These are phyloP conservation scores for Penstemon eatonii DNA, from an alignment of 257 asterid species.

Conservation along the genomic window DNA sequence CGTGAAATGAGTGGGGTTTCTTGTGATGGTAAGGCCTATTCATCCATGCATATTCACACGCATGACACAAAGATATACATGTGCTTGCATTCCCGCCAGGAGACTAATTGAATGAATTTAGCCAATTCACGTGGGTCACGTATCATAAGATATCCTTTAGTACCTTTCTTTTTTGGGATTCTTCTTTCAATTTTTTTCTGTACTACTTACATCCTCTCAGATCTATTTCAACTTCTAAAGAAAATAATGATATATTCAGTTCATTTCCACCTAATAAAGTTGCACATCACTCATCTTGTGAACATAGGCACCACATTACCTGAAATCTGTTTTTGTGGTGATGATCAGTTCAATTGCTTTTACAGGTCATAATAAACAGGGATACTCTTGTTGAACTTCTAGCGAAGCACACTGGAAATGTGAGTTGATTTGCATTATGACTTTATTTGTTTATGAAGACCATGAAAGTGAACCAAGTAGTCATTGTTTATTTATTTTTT, in stretches of 20 bases:
- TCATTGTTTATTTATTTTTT: slow-evolving; percentile 22
- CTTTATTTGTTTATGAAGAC: slow-evolving; percentile 18
- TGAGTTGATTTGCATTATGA: slow-evolving; percentile 42
- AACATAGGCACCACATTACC: background rate
- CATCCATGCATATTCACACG: background rate
- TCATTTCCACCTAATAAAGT: background rate
- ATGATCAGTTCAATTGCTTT: slow-evolving; percentile 31
- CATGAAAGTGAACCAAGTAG: background rate
- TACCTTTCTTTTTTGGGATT: background rate
- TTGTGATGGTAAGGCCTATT: background rate
- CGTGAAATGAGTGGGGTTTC: slow-evolving; percentile 4
- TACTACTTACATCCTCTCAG: background rate
- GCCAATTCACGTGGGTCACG: background rate
- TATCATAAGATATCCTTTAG: background rate
- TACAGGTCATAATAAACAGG: slow-evolving; percentile 66
- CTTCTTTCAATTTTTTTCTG: background rate
- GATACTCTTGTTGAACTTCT: slow-evolving; percentile 71
- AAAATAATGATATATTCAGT: background rate
- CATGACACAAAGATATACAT: background rate
- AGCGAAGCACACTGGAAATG: slow-evolving; percentile 87
- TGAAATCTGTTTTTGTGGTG: background rate
- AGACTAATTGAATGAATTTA: background rate
- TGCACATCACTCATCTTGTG: background rate
- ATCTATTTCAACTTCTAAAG: background rate
- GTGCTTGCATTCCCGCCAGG: background rate